phyloP scores from a whole-genome alignment of 257 asterid genomes.

The Avicennia marina region DNA sequence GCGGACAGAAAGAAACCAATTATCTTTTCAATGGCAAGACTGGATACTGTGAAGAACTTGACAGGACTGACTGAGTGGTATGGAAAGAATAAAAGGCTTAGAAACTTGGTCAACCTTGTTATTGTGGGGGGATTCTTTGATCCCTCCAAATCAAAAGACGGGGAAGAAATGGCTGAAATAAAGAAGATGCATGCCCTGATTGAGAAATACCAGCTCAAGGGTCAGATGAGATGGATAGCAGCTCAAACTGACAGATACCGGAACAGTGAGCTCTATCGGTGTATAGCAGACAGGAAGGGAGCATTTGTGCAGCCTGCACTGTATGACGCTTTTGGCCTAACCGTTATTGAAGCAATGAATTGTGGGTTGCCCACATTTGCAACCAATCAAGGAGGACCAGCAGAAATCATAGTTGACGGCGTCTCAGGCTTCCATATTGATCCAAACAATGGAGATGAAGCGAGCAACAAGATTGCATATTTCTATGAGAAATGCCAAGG shows the following conservation, averaged over 20 bases:
- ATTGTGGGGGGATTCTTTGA: slow-evolving; percentile 80
- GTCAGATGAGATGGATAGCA: slow-evolving; percentile 86
- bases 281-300: slow-evolving; percentile 77
- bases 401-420: slow-evolving; percentile 78
- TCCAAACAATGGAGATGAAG: slow-evolving; percentile 60
- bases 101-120: slow-evolving; percentile 66
- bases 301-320: slow-evolving; percentile 88
- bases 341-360: slow-evolving; percentile 88
- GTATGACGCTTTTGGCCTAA: slow-evolving; percentile 85
- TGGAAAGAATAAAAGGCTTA: slow-evolving; percentile 57
- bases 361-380: slow-evolving; percentile 89
- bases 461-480: slow-evolving; percentile 61
- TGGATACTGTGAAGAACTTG: slow-evolving; percentile 71
- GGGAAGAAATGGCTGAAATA: slow-evolving; percentile 87
- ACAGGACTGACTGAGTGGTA: slow-evolving; percentile 85
- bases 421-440: slow-evolving; percentile 79
- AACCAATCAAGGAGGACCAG: slow-evolving; percentile 90
- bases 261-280: slow-evolving; percentile 72
- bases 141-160: slow-evolving; percentile 71
- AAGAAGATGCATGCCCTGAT: slow-evolving; percentile 75
- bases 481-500: slow-evolving; percentile 66
- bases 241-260: slow-evolving; percentile 81
- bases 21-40: slow-evolving; percentile 85
- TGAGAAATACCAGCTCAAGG: slow-evolving; percentile 59
- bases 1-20: slow-evolving; percentile 68